These are phyloP conservation scores for Venturia aucupariae DNA, from an alignment of 2,329 filamentous ascomycete species.

Conservation along the genomic window DNA sequence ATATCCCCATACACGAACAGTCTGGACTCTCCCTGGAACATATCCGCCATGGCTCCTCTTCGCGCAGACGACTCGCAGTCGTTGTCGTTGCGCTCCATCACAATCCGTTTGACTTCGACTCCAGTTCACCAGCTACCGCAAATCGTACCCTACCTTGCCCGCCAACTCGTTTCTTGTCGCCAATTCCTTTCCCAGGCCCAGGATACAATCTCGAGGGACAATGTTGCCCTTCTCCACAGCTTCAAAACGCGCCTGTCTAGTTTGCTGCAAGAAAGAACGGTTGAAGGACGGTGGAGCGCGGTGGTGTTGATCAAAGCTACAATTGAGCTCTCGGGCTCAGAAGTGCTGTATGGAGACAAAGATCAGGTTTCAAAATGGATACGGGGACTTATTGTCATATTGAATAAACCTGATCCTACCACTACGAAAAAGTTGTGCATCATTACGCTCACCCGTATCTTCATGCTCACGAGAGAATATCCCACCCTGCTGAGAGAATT, in stretches of 20 bases:
- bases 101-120: conserved; percentile 61
- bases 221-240: conserved; percentile 66
- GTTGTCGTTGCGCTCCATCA: conserved; percentile 50
- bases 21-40: not conserved
- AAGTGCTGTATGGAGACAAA: conserved; percentile 62
- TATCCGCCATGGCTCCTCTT: conserved; percentile 1
- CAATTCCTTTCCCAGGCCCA: conserved; percentile 54
- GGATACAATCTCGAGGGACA: conserved; percentile 48
- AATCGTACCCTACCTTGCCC: conserved; percentile 59
- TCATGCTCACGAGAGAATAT: conserved; percentile 70
- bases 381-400: conserved; percentile 60
- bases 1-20: not conserved
- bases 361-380: conserved; percentile 54
- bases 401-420: conserved; percentile 62
- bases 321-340: conserved; percentile 77
- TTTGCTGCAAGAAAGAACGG: conserved; percentile 65
- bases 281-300: conserved; percentile 68
- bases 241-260: conserved; percentile 69
- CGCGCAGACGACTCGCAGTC: conserved; percentile 2
- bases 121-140: conserved; percentile 64
- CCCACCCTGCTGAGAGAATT: conserved; percentile 80
- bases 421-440: conserved; percentile 69
- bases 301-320: conserved; percentile 70
- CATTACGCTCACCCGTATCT: conserved; percentile 73
- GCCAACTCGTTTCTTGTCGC: conserved; percentile 44